Evolutionary conservation across 2,329 filamentous ascomycete species (phyloP).

Genomic region (Ceratocystis variospora): DNA sequence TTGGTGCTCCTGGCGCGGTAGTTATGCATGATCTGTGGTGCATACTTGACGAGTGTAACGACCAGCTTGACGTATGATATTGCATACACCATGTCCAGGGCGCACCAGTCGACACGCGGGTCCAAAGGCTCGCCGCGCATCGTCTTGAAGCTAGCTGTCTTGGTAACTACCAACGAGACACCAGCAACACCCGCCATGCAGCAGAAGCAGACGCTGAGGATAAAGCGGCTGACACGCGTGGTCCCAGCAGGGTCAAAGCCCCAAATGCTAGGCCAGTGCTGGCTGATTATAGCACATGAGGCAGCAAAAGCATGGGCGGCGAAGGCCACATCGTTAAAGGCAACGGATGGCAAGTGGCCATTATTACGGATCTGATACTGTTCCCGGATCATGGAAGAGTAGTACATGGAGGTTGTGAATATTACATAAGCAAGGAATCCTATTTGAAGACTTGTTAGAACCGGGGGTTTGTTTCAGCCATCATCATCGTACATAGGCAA

Average conservation of each 20-base stretch:
- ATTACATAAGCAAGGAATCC: constrained; percentile 64
- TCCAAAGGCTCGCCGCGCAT: constrained; percentile 20
- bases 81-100: constrained; percentile 50
- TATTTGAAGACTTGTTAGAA: constrained; percentile 20
- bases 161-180: constrained; percentile 35
- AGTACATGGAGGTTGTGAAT: constrained; percentile 64
- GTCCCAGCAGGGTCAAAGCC: constrained; percentile 50
- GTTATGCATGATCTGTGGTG: constrained; percentile 73
- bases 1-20: constrained; percentile 70
- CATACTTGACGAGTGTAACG: constrained; percentile 83
- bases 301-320: constrained; percentile 66
- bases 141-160: constrained; percentile 24
- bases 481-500: background rate
- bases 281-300: constrained; percentile 58
- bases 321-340: constrained; percentile 82
- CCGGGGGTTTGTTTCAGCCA: background rate
- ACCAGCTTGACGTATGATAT: constrained; percentile 81
- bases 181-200: constrained; percentile 47
- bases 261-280: constrained; percentile 68
- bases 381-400: constrained; percentile 57
- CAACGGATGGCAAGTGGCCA: constrained; percentile 66
- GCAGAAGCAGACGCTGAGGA: constrained; percentile 56
- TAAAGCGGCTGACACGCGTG: constrained; percentile 44
- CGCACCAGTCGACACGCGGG: constrained; percentile 40
- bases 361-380: constrained; percentile 75